Conservation (phyloP, 805 yeast genomes). For the Schwanniomyces pseudopolymorphus region DNA sequence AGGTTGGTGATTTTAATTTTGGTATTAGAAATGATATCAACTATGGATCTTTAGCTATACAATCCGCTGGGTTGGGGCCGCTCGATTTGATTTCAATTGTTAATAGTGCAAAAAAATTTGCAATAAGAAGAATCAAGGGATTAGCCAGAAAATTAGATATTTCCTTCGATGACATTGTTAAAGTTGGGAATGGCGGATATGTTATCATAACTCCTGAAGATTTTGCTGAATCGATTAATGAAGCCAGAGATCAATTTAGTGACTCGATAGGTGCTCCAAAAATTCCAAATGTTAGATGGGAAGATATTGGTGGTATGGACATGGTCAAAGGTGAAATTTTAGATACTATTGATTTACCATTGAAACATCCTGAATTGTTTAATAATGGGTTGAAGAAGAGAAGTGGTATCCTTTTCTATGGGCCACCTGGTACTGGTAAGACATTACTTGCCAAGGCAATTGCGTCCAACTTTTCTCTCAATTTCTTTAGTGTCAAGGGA, state of each 20-base stretch:
- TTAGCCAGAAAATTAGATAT: slow-evolving; percentile 21
- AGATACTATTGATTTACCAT: slow-evolving; percentile 95
- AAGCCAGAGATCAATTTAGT: slow-evolving; percentile 83
- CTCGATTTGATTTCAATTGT: slow-evolving; percentile 75
- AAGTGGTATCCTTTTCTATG: slow-evolving; percentile 91
- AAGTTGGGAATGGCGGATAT: slow-evolving; percentile 55
- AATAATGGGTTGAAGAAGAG: slow-evolving; percentile 87
- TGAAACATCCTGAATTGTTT: slow-evolving; percentile 88
- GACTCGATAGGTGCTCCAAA: slow-evolving; percentile 96
- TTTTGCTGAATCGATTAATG: slow-evolving; percentile 68
- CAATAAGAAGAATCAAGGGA: slow-evolving; percentile 49
- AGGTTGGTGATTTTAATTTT: neutral
- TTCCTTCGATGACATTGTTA: slow-evolving; percentile 27
- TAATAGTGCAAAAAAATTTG: slow-evolving; percentile 57
- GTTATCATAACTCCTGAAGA: slow-evolving; percentile 57
- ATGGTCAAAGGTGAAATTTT: slow-evolving; percentile 86
- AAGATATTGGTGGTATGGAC: slow-evolving; percentile 94
- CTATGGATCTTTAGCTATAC: slow-evolving; percentile 61
- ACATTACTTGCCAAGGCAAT: slow-evolving; percentile 95
- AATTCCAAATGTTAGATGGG: slow-evolving; percentile 95
- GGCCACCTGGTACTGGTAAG: slow-evolving; percentile 99
- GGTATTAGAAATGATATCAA: slow-evolving; percentile 47
- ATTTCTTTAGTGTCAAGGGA: slow-evolving; percentile 95
- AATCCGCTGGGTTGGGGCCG: slow-evolving; percentile 92
- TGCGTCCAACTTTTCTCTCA: slow-evolving; percentile 91